Evolutionary conservation across 1,284 basidiomycete genomes (phyloP).

Genomic region (Moniliella sp.): DNA sequence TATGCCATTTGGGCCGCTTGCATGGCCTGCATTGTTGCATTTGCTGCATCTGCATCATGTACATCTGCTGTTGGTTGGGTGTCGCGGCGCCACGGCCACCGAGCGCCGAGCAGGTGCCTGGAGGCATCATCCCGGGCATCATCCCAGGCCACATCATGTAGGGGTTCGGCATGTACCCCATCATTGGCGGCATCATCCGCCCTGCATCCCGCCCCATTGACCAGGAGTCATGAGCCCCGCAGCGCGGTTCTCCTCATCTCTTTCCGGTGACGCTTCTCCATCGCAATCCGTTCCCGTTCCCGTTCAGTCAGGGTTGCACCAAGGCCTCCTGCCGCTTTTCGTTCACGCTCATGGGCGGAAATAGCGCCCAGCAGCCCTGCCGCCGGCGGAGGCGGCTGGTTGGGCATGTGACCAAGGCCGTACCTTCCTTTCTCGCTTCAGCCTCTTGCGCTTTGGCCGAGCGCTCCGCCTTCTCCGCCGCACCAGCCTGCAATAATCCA

Average conservation of each 20-base stretch:
- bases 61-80: constrained; percentile 4
- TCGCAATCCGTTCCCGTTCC: constrained; percentile 55
- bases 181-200: constrained; percentile 4
- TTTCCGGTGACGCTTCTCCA: constrained; percentile 53
- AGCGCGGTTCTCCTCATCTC: constrained; percentile 74
- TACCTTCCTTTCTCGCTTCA: constrained; percentile 65
- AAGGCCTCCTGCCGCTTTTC: constrained; percentile 77
- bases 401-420: constrained; percentile 76
- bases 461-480: constrained; percentile 81
- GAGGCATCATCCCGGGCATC: constrained; percentile 16
- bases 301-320: constrained; percentile 82
- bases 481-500: constrained; percentile 72
- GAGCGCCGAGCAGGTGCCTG: neutral
- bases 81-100: constrained; percentile 5
- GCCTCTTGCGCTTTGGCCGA: constrained; percentile 86
- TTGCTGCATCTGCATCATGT: constrained; percentile 19
- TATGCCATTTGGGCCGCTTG: constrained; percentile 29
- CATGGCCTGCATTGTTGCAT: constrained; percentile 11
- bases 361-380: constrained; percentile 86
- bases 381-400: constrained; percentile 81
- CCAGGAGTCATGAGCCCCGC: constrained; percentile 64
- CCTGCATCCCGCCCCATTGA: constrained; percentile 6
- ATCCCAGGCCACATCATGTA: constrained; percentile 35
- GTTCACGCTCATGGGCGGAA: constrained; percentile 75
- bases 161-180: constrained; percentile 6